A percentile compares a stretch with the other conserved stretches of the same genome.
These are phyloP conservation scores for Naematelia aurantialba DNA, from an alignment of 768 basidiomycete species.

Conservation along the genomic window DNA sequence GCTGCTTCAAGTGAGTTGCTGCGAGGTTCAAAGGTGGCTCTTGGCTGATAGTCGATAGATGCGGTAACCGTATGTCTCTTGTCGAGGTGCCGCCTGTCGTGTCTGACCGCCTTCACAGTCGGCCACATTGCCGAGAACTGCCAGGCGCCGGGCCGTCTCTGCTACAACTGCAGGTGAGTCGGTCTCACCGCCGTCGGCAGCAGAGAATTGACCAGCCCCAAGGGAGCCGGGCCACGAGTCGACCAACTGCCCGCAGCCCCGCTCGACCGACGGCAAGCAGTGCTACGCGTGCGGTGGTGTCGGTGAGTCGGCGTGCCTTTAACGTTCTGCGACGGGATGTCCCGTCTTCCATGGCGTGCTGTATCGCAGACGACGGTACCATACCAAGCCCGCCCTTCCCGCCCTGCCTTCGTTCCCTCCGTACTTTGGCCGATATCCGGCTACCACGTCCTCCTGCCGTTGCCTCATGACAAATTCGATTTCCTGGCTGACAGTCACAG, in stretches of 20 bases:
- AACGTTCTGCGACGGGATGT: not conserved
- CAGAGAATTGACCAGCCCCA: not conserved
- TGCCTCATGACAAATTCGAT: too few species aligned
- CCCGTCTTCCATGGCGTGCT: too few species aligned
- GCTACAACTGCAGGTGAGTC: conserved; percentile 85
- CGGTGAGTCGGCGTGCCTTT: conserved; percentile 62
- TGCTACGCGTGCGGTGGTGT: conserved; percentile 92
- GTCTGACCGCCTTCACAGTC: conserved; percentile 55
- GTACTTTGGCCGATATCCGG: too few species aligned
- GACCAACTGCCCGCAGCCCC: conserved; percentile 76
- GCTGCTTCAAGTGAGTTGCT: conserved; percentile 43
- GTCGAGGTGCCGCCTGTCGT: not conserved
- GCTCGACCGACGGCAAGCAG: conserved; percentile 77
- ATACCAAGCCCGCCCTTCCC: too few species aligned
- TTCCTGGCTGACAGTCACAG: conserved; percentile 72
- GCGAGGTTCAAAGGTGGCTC: not conserved
- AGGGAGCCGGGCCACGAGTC: conserved; percentile 90
- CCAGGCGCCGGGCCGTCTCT: conserved; percentile 78
- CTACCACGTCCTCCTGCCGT: too few species aligned
- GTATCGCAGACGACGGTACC: too few species aligned
- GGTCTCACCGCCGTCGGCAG: conserved; percentile 2
- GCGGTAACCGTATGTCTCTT: conserved; percentile 67
- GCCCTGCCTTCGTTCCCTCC: conserved; percentile 1
- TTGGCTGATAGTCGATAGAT: conserved; percentile 56
- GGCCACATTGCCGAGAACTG: conserved; percentile 92